Percentiles rank a stretch among this genome's conserved stretches.
These are phyloP conservation scores for Tolypocladium album DNA, from an alignment of 2,329 filamentous ascomycete genomes.

Conservation along the genomic window DNA sequence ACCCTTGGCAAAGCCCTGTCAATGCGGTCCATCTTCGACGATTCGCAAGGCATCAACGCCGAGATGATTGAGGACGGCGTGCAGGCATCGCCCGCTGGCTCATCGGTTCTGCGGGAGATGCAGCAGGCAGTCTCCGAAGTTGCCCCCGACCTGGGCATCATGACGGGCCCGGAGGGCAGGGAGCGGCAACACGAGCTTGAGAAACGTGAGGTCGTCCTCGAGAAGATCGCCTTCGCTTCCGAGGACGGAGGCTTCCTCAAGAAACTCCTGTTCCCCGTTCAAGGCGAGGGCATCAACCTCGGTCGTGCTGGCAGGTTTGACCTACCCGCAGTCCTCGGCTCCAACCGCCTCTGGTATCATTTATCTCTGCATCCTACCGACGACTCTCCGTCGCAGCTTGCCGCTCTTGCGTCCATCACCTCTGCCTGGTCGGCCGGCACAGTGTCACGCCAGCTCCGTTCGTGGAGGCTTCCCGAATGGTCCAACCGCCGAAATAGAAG, in stretches of 20 bases:
- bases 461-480: constrained; percentile 94
- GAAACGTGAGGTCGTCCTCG: constrained; percentile 70
- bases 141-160: constrained; percentile 69
- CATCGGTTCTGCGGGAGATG: constrained; percentile 81
- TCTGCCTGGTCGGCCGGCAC: constrained; percentile 87
- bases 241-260: constrained; percentile 77
- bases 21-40: constrained; percentile 86
- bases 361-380: constrained; percentile 87
- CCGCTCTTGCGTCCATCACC: constrained; percentile 60
- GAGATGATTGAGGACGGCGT: constrained; percentile 97
- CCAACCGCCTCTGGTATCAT: constrained; percentile 92
- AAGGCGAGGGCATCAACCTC: constrained; percentile 68
- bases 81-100: constrained; percentile 60
- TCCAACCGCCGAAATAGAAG: constrained; percentile 84
- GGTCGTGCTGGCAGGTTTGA: constrained; percentile 73
- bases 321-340: constrained; percentile 60
- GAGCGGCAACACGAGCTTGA: constrained; percentile 73
- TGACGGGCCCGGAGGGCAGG: constrained; percentile 52
- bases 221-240: constrained; percentile 74
- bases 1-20: constrained; percentile 78
- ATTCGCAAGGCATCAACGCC: constrained; percentile 81
- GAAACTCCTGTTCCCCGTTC: constrained; percentile 68
- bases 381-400: constrained; percentile 64
- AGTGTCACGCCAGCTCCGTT: constrained; percentile 82
- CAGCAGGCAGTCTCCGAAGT: constrained; percentile 67